Percentiles rank a stretch among this genome's conserved stretches.
Conservation (phyloP, 1,284 basidiomycete genomes). For the Puccinia coronata region DNA sequence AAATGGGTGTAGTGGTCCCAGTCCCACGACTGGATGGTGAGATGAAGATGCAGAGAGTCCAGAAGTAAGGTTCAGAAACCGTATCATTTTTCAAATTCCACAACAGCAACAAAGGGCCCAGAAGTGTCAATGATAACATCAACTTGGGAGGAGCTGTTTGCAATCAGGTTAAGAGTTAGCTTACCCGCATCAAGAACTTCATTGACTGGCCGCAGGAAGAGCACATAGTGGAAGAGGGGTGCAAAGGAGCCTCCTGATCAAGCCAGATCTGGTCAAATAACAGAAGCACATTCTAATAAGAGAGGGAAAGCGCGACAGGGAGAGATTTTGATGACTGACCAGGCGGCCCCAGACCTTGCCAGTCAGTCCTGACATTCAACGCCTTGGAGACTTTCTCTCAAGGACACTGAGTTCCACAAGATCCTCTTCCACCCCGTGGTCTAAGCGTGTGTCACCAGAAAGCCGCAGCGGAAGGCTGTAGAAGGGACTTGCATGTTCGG, state of each 20-base stretch:
- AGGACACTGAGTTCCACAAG: slow-evolving; percentile 42
- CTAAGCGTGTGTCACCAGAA: slow-evolving; percentile 11
- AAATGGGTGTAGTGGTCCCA: no score
- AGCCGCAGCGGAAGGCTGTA: slow-evolving; percentile 30
- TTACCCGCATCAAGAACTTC: slow-evolving; percentile 47
- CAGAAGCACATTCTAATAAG: not conserved
- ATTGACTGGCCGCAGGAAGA: slow-evolving; percentile 28
- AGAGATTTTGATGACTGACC: slow-evolving; percentile 20
- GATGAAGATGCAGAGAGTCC: slow-evolving; percentile 48
- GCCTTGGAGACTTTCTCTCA: slow-evolving; percentile 16
- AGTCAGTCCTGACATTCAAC: slow-evolving; percentile 39
- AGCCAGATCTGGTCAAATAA: slow-evolving; percentile 42
- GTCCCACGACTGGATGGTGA: no score
- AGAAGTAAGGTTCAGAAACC: slow-evolving; percentile 34
- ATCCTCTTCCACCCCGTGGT: slow-evolving; percentile 28
- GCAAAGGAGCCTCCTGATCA: slow-evolving; percentile 23
- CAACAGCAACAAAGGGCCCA: no score
- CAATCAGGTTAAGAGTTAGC: not conserved
- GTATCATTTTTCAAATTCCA: slow-evolving; percentile 46
- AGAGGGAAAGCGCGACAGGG: not conserved
- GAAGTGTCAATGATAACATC: no score
- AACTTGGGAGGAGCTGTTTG: not conserved
- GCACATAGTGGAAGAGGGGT: slow-evolving; percentile 2
- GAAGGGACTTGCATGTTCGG: not conserved
- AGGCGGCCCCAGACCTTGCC: slow-evolving; percentile 47